phyloP scores from a whole-genome alignment of 805 yeast genomes.

The Pichia thaimueangensis region DNA sequence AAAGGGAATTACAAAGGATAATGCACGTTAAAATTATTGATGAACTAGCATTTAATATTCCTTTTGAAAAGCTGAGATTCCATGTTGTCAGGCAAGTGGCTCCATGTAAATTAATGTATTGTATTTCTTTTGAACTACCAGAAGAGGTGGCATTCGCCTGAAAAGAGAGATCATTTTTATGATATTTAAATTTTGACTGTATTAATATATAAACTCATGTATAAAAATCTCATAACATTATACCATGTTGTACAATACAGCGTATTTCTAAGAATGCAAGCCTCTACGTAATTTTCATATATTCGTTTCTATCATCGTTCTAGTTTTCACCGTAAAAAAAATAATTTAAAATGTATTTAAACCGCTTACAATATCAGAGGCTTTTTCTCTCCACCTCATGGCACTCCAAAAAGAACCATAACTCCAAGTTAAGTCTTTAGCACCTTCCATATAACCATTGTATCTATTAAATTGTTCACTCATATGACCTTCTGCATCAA shows the following conservation, averaged over 20 bases:
- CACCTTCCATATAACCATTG: slow-evolving; percentile 85
- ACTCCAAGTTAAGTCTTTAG: slow-evolving; percentile 84
- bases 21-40: slow-evolving; percentile 49
- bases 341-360: neutral
- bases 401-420: slow-evolving; percentile 73
- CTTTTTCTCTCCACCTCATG: slow-evolving; percentile 52
- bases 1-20: slow-evolving; percentile 61
- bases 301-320: no score
- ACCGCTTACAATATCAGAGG: slow-evolving; percentile 17
- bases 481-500: slow-evolving; percentile 62
- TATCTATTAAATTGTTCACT: slow-evolving; percentile 84
- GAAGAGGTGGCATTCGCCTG: slow-evolving; percentile 50
- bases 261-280: no score
- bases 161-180: no score
- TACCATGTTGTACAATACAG: no score
- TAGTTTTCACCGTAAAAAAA: no score
- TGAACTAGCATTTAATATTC: slow-evolving; percentile 41
- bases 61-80: slow-evolving; percentile 46
- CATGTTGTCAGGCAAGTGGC: slow-evolving; percentile 92
- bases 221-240: no score
- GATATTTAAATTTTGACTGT: no score
- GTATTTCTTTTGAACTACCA: slow-evolving; percentile 74
- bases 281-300: no score
- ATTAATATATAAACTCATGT: no score
- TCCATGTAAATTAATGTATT: slow-evolving; percentile 95